A percentile compares a stretch with the other conserved stretches of the same genome.
These are phyloP conservation scores for Talaromyces atroroseus DNA, from an alignment of 2,329 filamentous ascomycete species.

Conservation along the genomic window DNA sequence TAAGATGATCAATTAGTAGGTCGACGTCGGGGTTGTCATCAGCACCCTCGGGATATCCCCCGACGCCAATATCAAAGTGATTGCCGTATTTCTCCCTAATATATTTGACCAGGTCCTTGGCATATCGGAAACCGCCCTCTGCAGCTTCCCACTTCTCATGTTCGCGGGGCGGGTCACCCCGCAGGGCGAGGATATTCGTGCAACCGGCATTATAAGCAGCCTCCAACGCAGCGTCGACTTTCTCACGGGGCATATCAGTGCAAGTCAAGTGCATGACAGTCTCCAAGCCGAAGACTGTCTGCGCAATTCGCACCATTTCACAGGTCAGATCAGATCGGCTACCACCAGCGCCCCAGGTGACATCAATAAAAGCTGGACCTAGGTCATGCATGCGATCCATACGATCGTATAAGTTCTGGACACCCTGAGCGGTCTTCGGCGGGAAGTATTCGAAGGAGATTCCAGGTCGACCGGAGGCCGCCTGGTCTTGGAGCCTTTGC, in stretches of 20 bases:
- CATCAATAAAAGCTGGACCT: slow-evolving; percentile 92
- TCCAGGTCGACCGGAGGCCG: slow-evolving; percentile 71
- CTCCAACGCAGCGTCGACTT: slow-evolving; percentile 81
- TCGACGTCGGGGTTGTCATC: slow-evolving; percentile 90
- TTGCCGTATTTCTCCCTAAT: slow-evolving; percentile 74
- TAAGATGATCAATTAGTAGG: slow-evolving; percentile 79
- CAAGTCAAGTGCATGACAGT: slow-evolving; percentile 99
- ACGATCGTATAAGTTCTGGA: slow-evolving; percentile 97
- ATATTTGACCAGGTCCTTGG: slow-evolving; percentile 81
- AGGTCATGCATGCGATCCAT: slow-evolving; percentile 98
- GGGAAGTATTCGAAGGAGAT: slow-evolving; percentile 99
- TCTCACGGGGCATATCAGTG: slow-evolving; percentile 92
- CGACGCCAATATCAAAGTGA: slow-evolving; percentile 96
- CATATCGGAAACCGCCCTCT: slow-evolving; percentile 84
- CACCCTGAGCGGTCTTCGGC: slow-evolving; percentile 81
- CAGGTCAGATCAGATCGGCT: slow-evolving; percentile 85
- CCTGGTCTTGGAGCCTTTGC: slow-evolving; percentile 78
- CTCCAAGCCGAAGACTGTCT: slow-evolving; percentile 91
- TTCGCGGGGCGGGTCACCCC: slow-evolving; percentile 89
- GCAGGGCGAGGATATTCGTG: slow-evolving; percentile 91
- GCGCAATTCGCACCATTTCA: slow-evolving; percentile 95
- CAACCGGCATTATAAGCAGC: slow-evolving; percentile 91
- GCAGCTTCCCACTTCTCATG: slow-evolving; percentile 89
- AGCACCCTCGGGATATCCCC: slow-evolving; percentile 90
- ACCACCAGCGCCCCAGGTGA: slow-evolving; percentile 96